These are phyloP conservation scores for Lathyrus aphaca DNA, from an alignment of 306 rosid genomes.

Conservation along the genomic window DNA sequence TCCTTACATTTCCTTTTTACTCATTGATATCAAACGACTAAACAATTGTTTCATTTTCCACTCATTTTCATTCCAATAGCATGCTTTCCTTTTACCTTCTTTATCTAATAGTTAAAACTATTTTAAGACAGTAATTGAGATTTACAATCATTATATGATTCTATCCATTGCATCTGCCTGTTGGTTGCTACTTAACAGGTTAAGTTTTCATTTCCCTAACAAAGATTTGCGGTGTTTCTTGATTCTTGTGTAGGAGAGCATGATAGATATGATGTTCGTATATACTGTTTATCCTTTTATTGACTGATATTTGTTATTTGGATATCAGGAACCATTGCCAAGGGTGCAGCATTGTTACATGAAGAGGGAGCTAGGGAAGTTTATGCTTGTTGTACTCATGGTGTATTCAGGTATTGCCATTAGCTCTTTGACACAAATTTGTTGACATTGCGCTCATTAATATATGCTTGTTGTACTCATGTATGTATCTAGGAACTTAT, in stretches of 20 bases:
- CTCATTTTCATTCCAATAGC: too few species aligned
- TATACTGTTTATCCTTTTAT: background rate
- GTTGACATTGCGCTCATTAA: background rate
- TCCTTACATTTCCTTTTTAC: too few species aligned
- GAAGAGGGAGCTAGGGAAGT: conserved; percentile 98
- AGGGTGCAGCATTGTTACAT: conserved; percentile 90
- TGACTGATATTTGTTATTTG: conserved; percentile 13
- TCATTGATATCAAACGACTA: too few species aligned
- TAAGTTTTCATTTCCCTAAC: conserved; percentile 18
- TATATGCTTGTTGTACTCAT: too few species aligned
- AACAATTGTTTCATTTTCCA: too few species aligned
- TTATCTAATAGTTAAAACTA: background rate
- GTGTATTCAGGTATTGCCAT: conserved; percentile 80
- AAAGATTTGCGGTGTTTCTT: background rate
- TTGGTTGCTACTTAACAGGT: background rate
- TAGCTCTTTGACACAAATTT: background rate
- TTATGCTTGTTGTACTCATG: conserved; percentile 95
- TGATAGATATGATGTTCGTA: background rate
- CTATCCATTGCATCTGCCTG: background rate
- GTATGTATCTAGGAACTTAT: conserved; percentile 3
- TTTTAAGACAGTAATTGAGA: background rate
- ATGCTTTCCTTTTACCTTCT: background rate
- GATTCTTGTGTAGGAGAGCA: conserved; percentile 11
- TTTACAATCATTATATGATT: conserved; percentile 22
- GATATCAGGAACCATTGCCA: conserved; percentile 78